Percentiles rank a stretch among this genome's conserved stretches.
phyloP scores from a whole-genome alignment of 768 basidiomycete species.

The Suillus brevipes region DNA sequence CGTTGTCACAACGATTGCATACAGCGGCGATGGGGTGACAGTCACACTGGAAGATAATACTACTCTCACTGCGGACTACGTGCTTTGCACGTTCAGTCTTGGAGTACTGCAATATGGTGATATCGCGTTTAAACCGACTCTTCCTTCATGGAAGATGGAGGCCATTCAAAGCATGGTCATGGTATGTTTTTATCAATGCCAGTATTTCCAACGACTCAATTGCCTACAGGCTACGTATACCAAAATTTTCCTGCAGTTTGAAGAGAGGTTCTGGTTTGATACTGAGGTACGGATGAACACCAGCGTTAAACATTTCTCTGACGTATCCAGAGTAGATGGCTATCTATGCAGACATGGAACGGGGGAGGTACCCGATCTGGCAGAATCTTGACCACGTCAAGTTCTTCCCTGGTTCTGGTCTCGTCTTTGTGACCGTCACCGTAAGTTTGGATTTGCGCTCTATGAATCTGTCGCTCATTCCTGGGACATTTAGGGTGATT shows the following conservation, averaged over 20 bases:
- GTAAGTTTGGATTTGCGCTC: conserved; percentile 14
- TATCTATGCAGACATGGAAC: conserved; percentile 55
- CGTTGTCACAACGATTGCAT: conserved; percentile 47
- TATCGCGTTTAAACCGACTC: conserved; percentile 51
- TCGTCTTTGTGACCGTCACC: conserved; percentile 35
- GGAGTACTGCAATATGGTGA: conserved; percentile 69
- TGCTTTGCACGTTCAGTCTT: conserved; percentile 65
- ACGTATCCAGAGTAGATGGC: conserved; percentile 31
- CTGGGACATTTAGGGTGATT: conserved; percentile 49
- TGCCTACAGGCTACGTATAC: conserved; percentile 53
- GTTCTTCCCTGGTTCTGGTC: conserved; percentile 62
- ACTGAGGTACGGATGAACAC: conserved; percentile 35
- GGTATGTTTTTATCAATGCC: conserved; percentile 34
- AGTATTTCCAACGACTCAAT: conserved; percentile 1
- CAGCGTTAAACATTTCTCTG: neutral
- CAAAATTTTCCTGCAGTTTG: conserved; percentile 68
- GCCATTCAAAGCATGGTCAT: conserved; percentile 63
- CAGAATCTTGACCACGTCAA: conserved; percentile 58
- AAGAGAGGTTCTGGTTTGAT: conserved; percentile 58
- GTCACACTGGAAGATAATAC: too few relatives aligned
- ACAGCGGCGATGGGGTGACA: conserved; percentile 45
- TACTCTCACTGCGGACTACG: conserved; percentile 53
- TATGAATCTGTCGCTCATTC: neutral
- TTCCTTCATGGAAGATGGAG: conserved; percentile 65
- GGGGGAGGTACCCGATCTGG: conserved; percentile 69